These are phyloP conservation scores for Aspergillus funiculosus DNA, from an alignment of 495 filamentous ascomycete species.

Conservation along the genomic window DNA sequence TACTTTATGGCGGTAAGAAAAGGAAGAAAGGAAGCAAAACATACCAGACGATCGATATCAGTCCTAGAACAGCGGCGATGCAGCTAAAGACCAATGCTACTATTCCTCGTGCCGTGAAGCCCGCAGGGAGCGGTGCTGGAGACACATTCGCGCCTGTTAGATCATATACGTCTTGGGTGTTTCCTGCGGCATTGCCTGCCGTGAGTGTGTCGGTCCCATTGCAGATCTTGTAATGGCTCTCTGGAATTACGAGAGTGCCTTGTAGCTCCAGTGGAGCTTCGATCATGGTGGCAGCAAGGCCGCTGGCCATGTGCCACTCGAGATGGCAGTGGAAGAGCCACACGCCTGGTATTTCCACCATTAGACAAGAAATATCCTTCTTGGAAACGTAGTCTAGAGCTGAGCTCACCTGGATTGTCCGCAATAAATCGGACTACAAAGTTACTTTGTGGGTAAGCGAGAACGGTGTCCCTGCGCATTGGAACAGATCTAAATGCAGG, in stretches of 20 bases:
- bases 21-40: conserved; percentile 26
- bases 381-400: conserved; percentile 45
- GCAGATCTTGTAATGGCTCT: conserved; percentile 60
- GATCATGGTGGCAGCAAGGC: conserved; percentile 64
- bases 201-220: conserved; percentile 35
- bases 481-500: conserved; percentile 35
- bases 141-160: conserved; percentile 54
- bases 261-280: conserved; percentile 65
- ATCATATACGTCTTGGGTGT: conserved; percentile 57
- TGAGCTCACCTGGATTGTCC: conserved; percentile 46
- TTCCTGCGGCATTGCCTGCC: conserved; percentile 71
- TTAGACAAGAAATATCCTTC: conserved; percentile 29
- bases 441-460: conserved; percentile 50
- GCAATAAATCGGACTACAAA: conserved; percentile 62
- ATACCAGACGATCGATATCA: conserved; percentile 64
- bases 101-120: conserved; percentile 56
- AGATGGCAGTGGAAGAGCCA: conserved; percentile 81
- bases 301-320: conserved; percentile 73
- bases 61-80: conserved; percentile 65
- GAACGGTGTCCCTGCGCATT: conserved; percentile 56
- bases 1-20: not conserved
- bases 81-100: conserved; percentile 69
- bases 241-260: conserved; percentile 52
- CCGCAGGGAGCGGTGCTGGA: conserved; percentile 54
- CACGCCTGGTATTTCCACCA: conserved; percentile 72